Conservation (phyloP, 306 rosid genomes). For the Alnus glutinosa region DNA sequence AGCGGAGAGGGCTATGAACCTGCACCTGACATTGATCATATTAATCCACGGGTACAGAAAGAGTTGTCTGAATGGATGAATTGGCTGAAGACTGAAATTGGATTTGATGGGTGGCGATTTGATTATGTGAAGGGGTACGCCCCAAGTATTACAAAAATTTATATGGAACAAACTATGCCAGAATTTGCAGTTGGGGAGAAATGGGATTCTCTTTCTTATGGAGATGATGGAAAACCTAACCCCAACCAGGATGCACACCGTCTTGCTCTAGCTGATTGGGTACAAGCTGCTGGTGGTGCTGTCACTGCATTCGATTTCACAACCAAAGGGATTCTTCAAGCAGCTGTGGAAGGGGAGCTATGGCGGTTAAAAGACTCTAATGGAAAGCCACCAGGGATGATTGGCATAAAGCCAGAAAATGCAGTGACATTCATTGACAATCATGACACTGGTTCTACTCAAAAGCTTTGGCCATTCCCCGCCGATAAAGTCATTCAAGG, state of each 20-base stretch:
- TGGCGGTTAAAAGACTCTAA: slow-evolving; percentile 59
- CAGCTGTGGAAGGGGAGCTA: slow-evolving; percentile 56
- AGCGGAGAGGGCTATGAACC: slow-evolving; percentile 34
- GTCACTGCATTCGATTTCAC: slow-evolving; percentile 55
- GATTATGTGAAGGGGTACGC: slow-evolving; percentile 76
- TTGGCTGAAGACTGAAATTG: slow-evolving; percentile 68
- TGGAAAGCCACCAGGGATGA: slow-evolving; percentile 69
- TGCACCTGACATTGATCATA: slow-evolving; percentile 79
- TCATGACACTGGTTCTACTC: slow-evolving; percentile 80
- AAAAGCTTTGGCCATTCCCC: slow-evolving; percentile 62
- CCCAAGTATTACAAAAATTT: slow-evolving; percentile 47
- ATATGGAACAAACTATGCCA: slow-evolving; percentile 59
- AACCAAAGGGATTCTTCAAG: slow-evolving; percentile 54
- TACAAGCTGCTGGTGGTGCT: slow-evolving; percentile 37
- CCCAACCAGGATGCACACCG: slow-evolving; percentile 46
- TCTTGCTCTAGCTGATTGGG: slow-evolving; percentile 38
- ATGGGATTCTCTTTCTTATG: slow-evolving; percentile 50
- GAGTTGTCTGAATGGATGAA: slow-evolving; percentile 83
- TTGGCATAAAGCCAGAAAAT: slow-evolving; percentile 69
- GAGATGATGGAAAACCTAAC: slow-evolving; percentile 33
- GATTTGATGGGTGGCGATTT: slow-evolving; percentile 75
- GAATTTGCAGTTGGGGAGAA: slow-evolving; percentile 78
- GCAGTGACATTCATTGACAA: slow-evolving; percentile 77
- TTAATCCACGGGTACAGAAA: slow-evolving; percentile 62
- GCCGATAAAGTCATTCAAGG: slow-evolving; percentile 69